Evolutionary conservation across 2,329 filamentous ascomycete species (phyloP).

Genomic region (Trichoderma citrinoviride): DNA sequence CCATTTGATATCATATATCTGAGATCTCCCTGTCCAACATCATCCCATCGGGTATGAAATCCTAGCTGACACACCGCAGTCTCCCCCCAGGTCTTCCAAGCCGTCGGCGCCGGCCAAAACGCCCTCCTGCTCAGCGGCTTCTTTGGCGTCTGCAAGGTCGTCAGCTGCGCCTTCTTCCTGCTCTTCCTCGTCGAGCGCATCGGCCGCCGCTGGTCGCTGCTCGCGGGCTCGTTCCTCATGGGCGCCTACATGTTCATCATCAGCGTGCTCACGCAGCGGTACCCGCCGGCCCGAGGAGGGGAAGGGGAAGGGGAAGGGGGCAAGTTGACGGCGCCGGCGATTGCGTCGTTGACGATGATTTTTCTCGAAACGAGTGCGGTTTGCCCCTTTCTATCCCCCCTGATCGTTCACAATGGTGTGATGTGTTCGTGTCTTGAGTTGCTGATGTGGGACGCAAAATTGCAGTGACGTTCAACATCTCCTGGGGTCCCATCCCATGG

Average conservation of each 20-base stretch:
- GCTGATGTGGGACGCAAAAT: background rate
- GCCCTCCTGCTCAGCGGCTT: constrained; percentile 50
- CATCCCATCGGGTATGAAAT: background rate
- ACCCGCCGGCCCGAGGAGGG: constrained; percentile 40
- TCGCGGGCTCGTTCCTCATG: constrained; percentile 49
- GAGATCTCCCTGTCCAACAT: too few relatives aligned
- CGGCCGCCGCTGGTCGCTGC: constrained; percentile 48
- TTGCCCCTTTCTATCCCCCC: background rate
- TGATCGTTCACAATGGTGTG: background rate
- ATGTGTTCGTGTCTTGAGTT: background rate
- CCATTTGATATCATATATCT: background rate
- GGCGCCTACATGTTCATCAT: constrained; percentile 53
- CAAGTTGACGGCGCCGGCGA: constrained; percentile 40
- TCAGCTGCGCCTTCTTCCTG: constrained; percentile 46
- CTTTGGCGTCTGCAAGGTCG: constrained; percentile 52
- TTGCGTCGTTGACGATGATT: constrained; percentile 50
- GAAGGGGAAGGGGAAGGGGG: too few relatives aligned
- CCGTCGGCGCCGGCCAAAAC: constrained; percentile 48
- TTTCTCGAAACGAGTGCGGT: constrained; percentile 46
- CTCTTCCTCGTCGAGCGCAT: constrained; percentile 50
- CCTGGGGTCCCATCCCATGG: constrained; percentile 27
- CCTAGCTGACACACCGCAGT: constrained; percentile 28
- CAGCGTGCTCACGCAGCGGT: constrained; percentile 45
- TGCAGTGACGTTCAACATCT: constrained; percentile 40
- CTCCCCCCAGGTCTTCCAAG: constrained; percentile 50